Evolutionary conservation across 1,284 basidiomycete species (phyloP).

Genomic region (Cutaneotrichosporon spelunceum): DNA sequence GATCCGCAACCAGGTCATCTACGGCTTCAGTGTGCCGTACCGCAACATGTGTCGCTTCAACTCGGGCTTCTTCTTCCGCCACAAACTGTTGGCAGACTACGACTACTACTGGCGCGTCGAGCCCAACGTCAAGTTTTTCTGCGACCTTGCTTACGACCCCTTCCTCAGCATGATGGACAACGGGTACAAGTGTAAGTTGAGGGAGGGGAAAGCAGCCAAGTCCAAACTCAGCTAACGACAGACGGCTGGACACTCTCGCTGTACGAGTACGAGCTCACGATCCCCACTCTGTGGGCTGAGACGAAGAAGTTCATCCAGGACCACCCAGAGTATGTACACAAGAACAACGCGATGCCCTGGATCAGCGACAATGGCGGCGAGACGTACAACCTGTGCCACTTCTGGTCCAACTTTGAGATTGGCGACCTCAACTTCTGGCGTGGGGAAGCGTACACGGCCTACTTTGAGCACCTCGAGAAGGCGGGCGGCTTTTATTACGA

Average conservation of each 20-base stretch:
- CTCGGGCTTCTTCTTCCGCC: constrained; percentile 79
- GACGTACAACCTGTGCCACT: background rate
- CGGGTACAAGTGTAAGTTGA: constrained; percentile 59
- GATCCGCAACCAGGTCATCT: constrained; percentile 73
- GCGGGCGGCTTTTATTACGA: constrained; percentile 83
- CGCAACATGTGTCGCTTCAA: constrained; percentile 84
- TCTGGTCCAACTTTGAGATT: constrained; percentile 84
- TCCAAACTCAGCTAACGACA: background rate
- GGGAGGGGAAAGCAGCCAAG: background rate
- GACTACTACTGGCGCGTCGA: constrained; percentile 91
- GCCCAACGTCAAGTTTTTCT: constrained; percentile 26
- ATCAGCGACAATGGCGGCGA: constrained; percentile 67
- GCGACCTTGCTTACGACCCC: constrained; percentile 61
- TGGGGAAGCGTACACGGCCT: constrained; percentile 68
- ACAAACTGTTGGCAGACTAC: constrained; percentile 72
- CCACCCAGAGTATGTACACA: constrained; percentile 65
- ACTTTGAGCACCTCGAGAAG: constrained; percentile 71
- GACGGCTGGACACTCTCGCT: constrained; percentile 74
- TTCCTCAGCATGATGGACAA: constrained; percentile 82
- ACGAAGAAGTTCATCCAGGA: constrained; percentile 67
- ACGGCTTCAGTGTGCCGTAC: constrained; percentile 67
- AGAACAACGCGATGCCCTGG: constrained; percentile 70
- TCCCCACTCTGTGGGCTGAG: constrained; percentile 70
- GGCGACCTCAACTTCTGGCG: constrained; percentile 72
- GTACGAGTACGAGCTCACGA: constrained; percentile 72